phyloP scores from a whole-genome alignment of 179 eudicot species.

The Spergularia azorica region DNA sequence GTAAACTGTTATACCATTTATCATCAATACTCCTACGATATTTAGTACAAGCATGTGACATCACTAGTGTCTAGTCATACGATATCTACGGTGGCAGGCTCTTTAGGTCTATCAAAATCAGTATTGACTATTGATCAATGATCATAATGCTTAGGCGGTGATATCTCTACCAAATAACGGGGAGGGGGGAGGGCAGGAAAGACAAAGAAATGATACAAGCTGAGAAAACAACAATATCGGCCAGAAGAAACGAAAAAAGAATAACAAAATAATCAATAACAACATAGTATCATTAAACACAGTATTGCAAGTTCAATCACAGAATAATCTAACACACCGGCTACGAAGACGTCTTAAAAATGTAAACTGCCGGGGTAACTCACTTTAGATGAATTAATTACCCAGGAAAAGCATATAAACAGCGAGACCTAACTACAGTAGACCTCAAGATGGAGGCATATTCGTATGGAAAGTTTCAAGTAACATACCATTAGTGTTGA shows the following conservation, averaged over 20 bases:
- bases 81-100: no score
- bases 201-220: neutral
- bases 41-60: no score
- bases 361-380: neutral
- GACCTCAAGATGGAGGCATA: slow-evolving; percentile 7
- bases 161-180: no score
- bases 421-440: neutral
- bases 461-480: slow-evolving; percentile 2
- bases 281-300: neutral
- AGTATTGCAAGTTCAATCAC: neutral
- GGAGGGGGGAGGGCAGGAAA: no score
- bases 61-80: no score
- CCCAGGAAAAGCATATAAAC: neutral
- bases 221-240: neutral
- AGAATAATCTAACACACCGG: neutral
- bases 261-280: neutral
- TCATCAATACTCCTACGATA: no score
- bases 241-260: neutral
- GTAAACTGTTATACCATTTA: no score
- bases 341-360: neutral
- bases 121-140: no score
- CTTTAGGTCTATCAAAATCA: no score
- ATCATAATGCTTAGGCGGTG: no score
- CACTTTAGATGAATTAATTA: neutral
- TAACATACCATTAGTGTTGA: slow-evolving; percentile 56